These are phyloP conservation scores for Bipolaris oryzae DNA, from an alignment of 2,329 filamentous ascomycete genomes.

Conservation along the genomic window DNA sequence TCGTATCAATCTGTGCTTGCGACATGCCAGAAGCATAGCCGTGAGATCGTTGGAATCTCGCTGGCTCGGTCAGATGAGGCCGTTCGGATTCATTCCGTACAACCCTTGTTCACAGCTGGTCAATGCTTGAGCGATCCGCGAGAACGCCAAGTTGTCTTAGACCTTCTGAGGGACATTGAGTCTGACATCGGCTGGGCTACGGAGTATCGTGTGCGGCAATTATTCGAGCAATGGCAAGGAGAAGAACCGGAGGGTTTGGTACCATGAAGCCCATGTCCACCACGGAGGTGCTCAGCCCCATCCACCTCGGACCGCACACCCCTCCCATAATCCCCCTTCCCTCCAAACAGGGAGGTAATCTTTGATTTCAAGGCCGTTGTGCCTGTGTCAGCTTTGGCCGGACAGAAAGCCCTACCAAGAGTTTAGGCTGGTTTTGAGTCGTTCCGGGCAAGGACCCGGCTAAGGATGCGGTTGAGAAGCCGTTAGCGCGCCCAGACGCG, in stretches of 20 bases:
- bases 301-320: not conserved
- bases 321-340: not conserved
- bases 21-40: slow-evolving; percentile 62
- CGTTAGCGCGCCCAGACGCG: slow-evolving; percentile 7
- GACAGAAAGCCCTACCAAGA: slow-evolving; percentile 6
- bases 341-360: not conserved
- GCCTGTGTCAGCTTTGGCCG: slow-evolving; percentile 2
- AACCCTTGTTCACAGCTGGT: slow-evolving; percentile 67
- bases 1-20: slow-evolving; percentile 63
- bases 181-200: slow-evolving; percentile 69
- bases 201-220: slow-evolving; percentile 63
- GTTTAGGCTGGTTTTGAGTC: not conserved
- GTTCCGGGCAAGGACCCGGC: slow-evolving; percentile 5
- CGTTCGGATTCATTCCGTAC: slow-evolving; percentile 63
- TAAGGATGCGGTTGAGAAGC: not conserved
- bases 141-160: slow-evolving; percentile 62
- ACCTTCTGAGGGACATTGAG: slow-evolving; percentile 64
- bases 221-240: slow-evolving; percentile 57
- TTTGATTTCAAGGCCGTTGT: slow-evolving; percentile 7
- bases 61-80: slow-evolving; percentile 62
- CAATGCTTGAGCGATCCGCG: slow-evolving; percentile 62
- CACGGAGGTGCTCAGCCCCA: slow-evolving; percentile 2
- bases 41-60: slow-evolving; percentile 67
- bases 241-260: slow-evolving; percentile 36
- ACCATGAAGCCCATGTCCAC: slow-evolving; percentile 17